These are phyloP conservation scores for Pleurotus cornucopiae DNA, from an alignment of 768 basidiomycete species.

Conservation along the genomic window DNA sequence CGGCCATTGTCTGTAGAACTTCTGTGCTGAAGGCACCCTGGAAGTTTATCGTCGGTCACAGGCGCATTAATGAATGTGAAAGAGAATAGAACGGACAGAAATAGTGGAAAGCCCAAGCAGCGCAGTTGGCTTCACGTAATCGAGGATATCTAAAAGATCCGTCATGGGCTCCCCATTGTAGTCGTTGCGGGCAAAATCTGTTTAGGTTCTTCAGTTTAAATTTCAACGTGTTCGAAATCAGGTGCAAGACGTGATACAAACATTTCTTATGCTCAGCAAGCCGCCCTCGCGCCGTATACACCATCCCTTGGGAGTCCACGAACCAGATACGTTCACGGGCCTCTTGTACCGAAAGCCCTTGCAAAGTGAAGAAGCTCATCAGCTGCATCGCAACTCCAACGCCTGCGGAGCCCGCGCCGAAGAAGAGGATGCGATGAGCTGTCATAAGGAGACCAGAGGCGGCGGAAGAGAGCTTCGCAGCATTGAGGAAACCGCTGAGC, in stretches of 20 bases:
- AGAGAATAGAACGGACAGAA: slow-evolving; percentile 33
- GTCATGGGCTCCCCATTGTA: slow-evolving; percentile 74
- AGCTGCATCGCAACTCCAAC: slow-evolving; percentile 90
- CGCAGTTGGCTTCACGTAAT: slow-evolving; percentile 82
- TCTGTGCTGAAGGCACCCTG: slow-evolving; percentile 71
- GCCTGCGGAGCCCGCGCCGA: slow-evolving; percentile 89
- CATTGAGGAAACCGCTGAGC: slow-evolving; percentile 85
- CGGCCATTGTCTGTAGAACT: slow-evolving; percentile 73
- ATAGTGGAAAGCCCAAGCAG: slow-evolving; percentile 89
- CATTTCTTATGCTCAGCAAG: slow-evolving; percentile 85
- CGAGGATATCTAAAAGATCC: slow-evolving; percentile 71
- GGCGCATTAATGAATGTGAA: neutral
- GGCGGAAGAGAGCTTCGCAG: slow-evolving; percentile 69
- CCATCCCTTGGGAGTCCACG: slow-evolving; percentile 83
- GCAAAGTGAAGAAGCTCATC: slow-evolving; percentile 82
- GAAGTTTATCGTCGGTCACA: neutral
- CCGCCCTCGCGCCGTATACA: slow-evolving; percentile 69
- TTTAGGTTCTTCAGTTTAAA: neutral
- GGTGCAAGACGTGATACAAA: slow-evolving; percentile 22
- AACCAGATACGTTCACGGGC: slow-evolving; percentile 77
- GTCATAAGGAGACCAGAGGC: slow-evolving; percentile 66
- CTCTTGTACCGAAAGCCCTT: slow-evolving; percentile 73
- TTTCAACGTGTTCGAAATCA: slow-evolving; percentile 1
- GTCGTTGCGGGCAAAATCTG: slow-evolving; percentile 81
- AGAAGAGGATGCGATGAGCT: slow-evolving; percentile 85